Percentiles rank a stretch among this genome's conserved stretches.
These are phyloP conservation scores for Schrenkiella parvula DNA, from an alignment of 345 rosid genomes.

Conservation along the genomic window DNA sequence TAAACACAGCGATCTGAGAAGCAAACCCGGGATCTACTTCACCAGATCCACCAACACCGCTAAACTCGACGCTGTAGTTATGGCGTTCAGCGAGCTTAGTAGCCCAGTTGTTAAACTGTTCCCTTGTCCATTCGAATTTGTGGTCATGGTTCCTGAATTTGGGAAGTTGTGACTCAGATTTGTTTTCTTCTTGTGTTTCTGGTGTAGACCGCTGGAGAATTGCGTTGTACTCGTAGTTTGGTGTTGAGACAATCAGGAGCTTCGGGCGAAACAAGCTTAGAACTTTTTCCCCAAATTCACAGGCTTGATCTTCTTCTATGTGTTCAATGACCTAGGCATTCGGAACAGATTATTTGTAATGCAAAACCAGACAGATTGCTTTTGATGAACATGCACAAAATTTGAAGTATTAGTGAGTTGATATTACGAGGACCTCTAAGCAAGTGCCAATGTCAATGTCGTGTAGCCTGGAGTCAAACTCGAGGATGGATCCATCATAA, in stretches of 20 bases:
- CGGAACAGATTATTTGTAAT: background rate
- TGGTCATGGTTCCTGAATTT: constrained; percentile 93
- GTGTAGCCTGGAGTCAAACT: constrained; percentile 61
- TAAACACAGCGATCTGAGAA: constrained; percentile 85
- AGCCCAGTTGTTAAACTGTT: constrained; percentile 78
- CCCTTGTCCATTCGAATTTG: constrained; percentile 96
- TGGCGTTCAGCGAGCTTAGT: constrained; percentile 50
- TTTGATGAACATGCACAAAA: background rate
- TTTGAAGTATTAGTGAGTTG: background rate
- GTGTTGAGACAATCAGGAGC: constrained; percentile 82
- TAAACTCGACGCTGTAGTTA: constrained; percentile 66
- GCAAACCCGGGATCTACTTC: constrained; percentile 79
- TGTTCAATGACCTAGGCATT: constrained; percentile 80
- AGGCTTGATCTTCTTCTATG: constrained; percentile 90
- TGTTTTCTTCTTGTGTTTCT: constrained; percentile 56
- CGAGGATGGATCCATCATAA: constrained; percentile 81
- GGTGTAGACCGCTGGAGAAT: constrained; percentile 57
- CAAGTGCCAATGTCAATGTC: constrained; percentile 84
- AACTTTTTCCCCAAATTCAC: constrained; percentile 59
- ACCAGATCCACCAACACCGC: constrained; percentile 87
- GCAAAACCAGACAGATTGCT: background rate
- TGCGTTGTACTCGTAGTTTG: constrained; percentile 84
- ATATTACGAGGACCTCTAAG: constrained; percentile 57
- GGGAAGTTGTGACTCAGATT: constrained; percentile 41
- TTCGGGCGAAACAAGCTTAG: constrained; percentile 58